Evolutionary conservation across 2,329 filamentous ascomycete species (phyloP).

Genomic region (Knufia fluminis): DNA sequence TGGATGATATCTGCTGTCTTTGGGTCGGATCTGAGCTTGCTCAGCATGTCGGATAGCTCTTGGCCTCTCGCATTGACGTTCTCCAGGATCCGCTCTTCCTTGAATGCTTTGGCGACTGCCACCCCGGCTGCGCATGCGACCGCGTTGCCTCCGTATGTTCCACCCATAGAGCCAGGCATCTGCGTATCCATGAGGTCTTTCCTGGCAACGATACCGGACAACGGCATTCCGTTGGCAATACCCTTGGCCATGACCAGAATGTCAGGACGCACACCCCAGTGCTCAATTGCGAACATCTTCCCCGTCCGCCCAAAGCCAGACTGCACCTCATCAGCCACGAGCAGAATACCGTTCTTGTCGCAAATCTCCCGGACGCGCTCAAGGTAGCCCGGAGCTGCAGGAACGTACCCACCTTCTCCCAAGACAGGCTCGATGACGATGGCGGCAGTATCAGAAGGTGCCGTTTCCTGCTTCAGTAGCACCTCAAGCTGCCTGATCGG

Average conservation of each 20-base stretch:
- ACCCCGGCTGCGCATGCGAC: slow-evolving; percentile 31
- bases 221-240: slow-evolving; percentile 25
- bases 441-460: slow-evolving; percentile 29
- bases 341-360: slow-evolving; percentile 35
- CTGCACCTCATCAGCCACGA: slow-evolving; percentile 38
- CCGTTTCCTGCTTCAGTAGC: slow-evolving; percentile 29
- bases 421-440: slow-evolving; percentile 30
- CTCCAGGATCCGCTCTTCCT: slow-evolving; percentile 30
- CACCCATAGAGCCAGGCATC: slow-evolving; percentile 31
- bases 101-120: slow-evolving; percentile 29
- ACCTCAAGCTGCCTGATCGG: slow-evolving; percentile 29
- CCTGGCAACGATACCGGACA: slow-evolving; percentile 25
- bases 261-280: slow-evolving; percentile 35
- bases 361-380: slow-evolving; percentile 33
- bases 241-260: slow-evolving; percentile 34
- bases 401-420: slow-evolving; percentile 31
- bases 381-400: slow-evolving; percentile 27
- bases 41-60: slow-evolving; percentile 24
- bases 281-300: slow-evolving; percentile 36
- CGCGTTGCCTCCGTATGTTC: slow-evolving; percentile 31
- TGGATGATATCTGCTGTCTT: slow-evolving; percentile 28
- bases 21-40: slow-evolving; percentile 18
- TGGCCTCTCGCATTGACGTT: slow-evolving; percentile 28
- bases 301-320: slow-evolving; percentile 37
- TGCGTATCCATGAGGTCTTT: slow-evolving; percentile 33